Percentiles rank a stretch among this genome's conserved stretches.
Evolutionary conservation across 169 alveolate genomes (phyloP).

Genomic region (Plasmodium relictum): DNA sequence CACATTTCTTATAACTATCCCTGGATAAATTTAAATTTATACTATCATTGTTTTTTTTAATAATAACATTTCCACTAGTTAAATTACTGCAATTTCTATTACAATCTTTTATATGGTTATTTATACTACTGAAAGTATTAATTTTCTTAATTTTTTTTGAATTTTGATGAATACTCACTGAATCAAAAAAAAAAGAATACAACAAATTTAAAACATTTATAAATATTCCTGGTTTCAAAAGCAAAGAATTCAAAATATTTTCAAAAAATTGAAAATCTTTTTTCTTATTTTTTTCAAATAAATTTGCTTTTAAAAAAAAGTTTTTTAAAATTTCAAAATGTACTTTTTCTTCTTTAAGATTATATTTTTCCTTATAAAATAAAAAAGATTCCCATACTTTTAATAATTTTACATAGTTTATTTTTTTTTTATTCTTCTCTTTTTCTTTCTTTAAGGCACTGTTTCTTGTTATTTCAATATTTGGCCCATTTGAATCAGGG

Average conservation of each 20-base stretch:
- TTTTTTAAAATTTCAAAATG: constrained; percentile 30
- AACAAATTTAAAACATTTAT: constrained; percentile 38
- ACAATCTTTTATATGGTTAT: neutral
- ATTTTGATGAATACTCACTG: neutral
- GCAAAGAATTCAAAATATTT: constrained; percentile 34
- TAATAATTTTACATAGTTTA: constrained; percentile 30
- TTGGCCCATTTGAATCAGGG: neutral
- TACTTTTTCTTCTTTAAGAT: constrained; percentile 37
- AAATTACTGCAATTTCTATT: neutral
- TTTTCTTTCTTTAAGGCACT: neutral
- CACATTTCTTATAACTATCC: neutral
- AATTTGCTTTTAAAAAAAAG: constrained; percentile 31
- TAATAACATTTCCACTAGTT: neutral
- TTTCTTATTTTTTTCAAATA: constrained; percentile 72
- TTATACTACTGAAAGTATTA: neutral
- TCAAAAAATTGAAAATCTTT: constrained; percentile 71
- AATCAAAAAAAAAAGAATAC: constrained; percentile 29
- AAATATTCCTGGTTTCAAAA: constrained; percentile 57
- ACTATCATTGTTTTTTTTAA: neutral
- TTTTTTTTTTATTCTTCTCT: constrained; percentile 4
- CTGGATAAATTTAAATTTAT: neutral
- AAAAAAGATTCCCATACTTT: constrained; percentile 58
- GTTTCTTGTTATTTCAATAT: neutral
- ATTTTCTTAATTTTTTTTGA: neutral
- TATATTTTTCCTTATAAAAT: constrained; percentile 44